Percentiles rank a stretch among this genome's conserved stretches.
phyloP scores from a whole-genome alignment of 2,329 filamentous ascomycete species.

The Chrysoporthe cubensis region DNA sequence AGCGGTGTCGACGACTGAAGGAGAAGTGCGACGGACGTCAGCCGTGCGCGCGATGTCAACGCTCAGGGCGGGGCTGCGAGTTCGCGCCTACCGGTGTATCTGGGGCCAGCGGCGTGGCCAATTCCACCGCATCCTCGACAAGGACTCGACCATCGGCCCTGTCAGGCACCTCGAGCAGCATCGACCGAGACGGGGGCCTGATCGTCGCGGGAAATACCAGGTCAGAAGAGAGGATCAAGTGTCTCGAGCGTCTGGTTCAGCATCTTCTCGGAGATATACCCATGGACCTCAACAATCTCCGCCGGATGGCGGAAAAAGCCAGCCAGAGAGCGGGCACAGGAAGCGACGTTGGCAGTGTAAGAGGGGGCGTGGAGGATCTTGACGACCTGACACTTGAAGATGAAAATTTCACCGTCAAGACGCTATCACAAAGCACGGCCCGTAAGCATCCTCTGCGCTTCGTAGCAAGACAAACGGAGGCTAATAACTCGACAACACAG shows the following conservation, averaged over 20 bases:
- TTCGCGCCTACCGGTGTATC: constrained; percentile 19
- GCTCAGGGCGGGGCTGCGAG: constrained; percentile 29
- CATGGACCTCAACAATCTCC: constrained; percentile 30
- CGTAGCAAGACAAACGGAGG: background rate
- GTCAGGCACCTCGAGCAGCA: background rate
- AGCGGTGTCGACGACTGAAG: constrained; percentile 31
- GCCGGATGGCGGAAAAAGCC: constrained; percentile 31
- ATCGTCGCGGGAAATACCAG: constrained; percentile 6
- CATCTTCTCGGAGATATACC: constrained; percentile 30
- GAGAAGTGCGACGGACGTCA: constrained; percentile 32
- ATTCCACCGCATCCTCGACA: constrained; percentile 14
- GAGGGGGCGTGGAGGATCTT: constrained; percentile 30
- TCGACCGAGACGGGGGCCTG: background rate
- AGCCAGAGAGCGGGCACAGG: constrained; percentile 18
- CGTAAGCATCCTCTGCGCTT: constrained; percentile 37
- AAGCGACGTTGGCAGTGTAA: constrained; percentile 26
- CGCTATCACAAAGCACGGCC: constrained; percentile 46
- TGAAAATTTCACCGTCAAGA: constrained; percentile 46
- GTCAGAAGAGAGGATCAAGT: constrained; percentile 27
- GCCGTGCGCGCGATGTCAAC: constrained; percentile 30
- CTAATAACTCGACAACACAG: constrained; percentile 34
- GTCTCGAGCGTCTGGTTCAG: constrained; percentile 29
- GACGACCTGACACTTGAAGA: constrained; percentile 38
- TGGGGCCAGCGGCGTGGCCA: background rate
- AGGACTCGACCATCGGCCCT: background rate